Evolutionary conservation across 1,284 basidiomycete genomes (phyloP).

Genomic region (Paramarasmius palmivorus): DNA sequence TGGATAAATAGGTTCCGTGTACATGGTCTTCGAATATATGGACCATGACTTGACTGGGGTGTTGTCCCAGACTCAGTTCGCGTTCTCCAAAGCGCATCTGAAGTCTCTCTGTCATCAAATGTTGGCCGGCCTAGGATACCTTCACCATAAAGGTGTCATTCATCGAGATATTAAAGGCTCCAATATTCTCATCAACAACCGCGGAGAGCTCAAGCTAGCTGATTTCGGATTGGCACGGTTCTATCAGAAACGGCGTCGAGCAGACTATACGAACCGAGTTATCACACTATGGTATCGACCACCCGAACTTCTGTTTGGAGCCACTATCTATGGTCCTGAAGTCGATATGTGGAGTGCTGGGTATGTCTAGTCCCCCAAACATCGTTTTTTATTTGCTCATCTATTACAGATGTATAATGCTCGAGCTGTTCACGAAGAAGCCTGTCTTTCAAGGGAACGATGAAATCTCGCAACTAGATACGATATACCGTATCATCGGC

Average conservation of each 20-base stretch:
- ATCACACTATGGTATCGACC: conserved; percentile 99
- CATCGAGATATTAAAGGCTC: conserved; percentile 99
- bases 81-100: conserved; percentile 83
- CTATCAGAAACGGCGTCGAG: conserved; percentile 87
- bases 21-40: conserved; percentile 99
- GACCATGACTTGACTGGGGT: conserved; percentile 98
- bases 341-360: conserved; percentile 99
- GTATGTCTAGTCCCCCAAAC: conserved; percentile 44
- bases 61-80: conserved; percentile 87
- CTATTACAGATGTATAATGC: conserved; percentile 96
- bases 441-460: conserved; percentile 96
- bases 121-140: conserved; percentile 89
- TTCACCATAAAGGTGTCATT: conserved; percentile 93
- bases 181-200: conserved; percentile 94
- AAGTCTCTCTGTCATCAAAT: conserved; percentile 97
- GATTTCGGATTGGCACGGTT: conserved; percentile 99
- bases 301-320: conserved; percentile 95
- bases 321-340: conserved; percentile 95
- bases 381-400: conserved; percentile 10
- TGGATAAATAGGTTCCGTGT: conserved; percentile 76
- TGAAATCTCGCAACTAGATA: conserved; percentile 95
- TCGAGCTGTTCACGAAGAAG: conserved; percentile 94
- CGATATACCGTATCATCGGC: conserved; percentile 89
- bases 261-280: conserved; percentile 98
- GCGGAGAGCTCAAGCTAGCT: conserved; percentile 92